A percentile compares a stretch with the other conserved stretches of the same genome.
These are phyloP conservation scores for Myxozyma geophila DNA, from an alignment of 805 yeast genomes.

Conservation along the genomic window DNA sequence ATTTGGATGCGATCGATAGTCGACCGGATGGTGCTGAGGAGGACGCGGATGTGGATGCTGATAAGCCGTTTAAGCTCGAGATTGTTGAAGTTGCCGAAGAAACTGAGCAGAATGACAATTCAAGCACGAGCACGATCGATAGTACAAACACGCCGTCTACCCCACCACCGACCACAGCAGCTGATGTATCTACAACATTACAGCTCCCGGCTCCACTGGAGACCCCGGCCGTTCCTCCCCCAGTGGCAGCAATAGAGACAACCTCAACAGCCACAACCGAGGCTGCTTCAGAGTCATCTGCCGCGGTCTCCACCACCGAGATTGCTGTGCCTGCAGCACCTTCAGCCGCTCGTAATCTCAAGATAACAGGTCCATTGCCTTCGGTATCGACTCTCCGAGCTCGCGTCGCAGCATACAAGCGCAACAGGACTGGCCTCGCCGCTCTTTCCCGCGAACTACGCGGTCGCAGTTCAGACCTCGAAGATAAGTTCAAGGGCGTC, in stretches of 20 bases:
- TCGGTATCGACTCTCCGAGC: constrained; percentile 65
- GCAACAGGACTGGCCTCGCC: constrained; percentile 64
- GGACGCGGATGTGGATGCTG: constrained; percentile 69
- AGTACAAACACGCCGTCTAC: not conserved
- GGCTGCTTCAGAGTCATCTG: not conserved
- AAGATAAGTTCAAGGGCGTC: constrained; percentile 81
- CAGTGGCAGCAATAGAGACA: not conserved
- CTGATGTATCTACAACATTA: not conserved
- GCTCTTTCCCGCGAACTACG: constrained; percentile 58
- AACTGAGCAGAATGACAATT: not conserved
- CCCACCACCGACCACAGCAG: not conserved
- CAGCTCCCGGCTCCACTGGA: not conserved
- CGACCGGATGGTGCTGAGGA: constrained; percentile 25
- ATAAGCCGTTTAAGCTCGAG: constrained; percentile 82
- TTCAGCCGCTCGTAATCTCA: not conserved
- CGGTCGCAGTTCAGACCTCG: constrained; percentile 60
- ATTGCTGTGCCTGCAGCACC: not conserved
- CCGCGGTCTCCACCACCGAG: not conserved
- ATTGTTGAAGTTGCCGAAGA: constrained; percentile 46
- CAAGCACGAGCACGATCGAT: not conserved
- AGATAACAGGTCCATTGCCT: constrained; percentile 47
- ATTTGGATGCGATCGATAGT: constrained; percentile 26
- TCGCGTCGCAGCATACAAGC: constrained; percentile 76
- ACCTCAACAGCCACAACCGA: not conserved
- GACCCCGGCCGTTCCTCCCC: not conserved